A percentile compares a stretch with the other conserved stretches of the same genome.
phyloP scores from a whole-genome alignment of 2,329 filamentous ascomycete genomes.

The Fusarium decemcellulare region DNA sequence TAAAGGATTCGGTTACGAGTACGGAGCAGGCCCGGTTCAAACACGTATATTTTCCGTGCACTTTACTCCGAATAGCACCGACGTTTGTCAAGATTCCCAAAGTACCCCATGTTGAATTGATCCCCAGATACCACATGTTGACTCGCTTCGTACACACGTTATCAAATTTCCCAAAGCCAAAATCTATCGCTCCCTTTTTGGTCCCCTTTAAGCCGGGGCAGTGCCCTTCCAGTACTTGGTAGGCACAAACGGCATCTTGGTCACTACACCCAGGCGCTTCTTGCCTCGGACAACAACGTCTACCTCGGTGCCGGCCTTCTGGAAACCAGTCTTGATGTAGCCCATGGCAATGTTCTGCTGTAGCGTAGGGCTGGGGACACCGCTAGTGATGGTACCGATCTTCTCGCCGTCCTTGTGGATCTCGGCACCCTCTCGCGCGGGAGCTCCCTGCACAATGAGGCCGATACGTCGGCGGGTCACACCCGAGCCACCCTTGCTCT shows the following conservation, averaged over 20 bases:
- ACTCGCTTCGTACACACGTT: constrained; percentile 29
- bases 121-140: constrained; percentile 26
- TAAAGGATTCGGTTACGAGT: no score
- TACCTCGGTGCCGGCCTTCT: constrained; percentile 88
- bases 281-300: constrained; percentile 84
- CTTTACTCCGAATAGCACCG: constrained; percentile 10
- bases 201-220: constrained; percentile 23
- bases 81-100: constrained; percentile 25
- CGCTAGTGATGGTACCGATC: constrained; percentile 88
- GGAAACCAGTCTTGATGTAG: constrained; percentile 84
- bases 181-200: background rate
- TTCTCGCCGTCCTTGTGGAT: constrained; percentile 77
- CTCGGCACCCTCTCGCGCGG: constrained; percentile 89
- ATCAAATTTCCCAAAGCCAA: constrained; percentile 4
- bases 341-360: constrained; percentile 97
- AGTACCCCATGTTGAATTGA: constrained; percentile 36
- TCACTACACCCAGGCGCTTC: constrained; percentile 80
- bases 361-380: constrained; percentile 88
- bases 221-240: constrained; percentile 75
- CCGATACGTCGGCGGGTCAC: constrained; percentile 83
- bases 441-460: constrained; percentile 85
- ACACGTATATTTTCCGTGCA: constrained; percentile 4
- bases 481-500: constrained; percentile 79
- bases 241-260: constrained; percentile 91
- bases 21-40: no score